Percentiles rank a stretch among this genome's conserved stretches.
Evolutionary conservation across 2,329 filamentous ascomycete species (phyloP).

Genomic region (Aspergillus unguis): DNA sequence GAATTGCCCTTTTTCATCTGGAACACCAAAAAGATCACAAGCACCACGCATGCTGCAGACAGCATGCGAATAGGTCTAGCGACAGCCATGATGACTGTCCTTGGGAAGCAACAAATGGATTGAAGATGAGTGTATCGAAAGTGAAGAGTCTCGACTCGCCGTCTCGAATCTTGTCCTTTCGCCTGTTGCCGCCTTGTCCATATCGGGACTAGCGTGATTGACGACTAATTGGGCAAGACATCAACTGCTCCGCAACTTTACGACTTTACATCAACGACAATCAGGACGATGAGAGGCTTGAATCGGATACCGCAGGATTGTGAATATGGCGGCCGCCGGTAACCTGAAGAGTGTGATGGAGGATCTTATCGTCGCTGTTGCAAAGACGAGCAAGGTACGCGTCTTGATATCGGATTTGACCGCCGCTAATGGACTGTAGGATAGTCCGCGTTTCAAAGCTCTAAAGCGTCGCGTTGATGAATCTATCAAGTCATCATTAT

Average conservation of each 20-base stretch:
- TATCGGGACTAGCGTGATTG: conserved; percentile 25
- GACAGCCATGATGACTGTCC: conserved; percentile 64
- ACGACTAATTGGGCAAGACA: conserved; percentile 11
- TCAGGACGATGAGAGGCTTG: conserved; percentile 1
- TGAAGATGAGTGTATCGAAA: not conserved
- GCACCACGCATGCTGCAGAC: conserved; percentile 64
- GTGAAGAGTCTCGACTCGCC: not conserved
- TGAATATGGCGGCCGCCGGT: conserved; percentile 67
- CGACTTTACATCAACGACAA: not conserved
- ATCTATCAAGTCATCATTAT: conserved; percentile 43
- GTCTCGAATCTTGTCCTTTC: not conserved
- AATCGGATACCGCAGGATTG: not conserved
- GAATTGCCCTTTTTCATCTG: conserved; percentile 60
- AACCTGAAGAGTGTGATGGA: conserved; percentile 63
- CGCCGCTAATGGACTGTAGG: conserved; percentile 23
- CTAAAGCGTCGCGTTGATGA: conserved; percentile 33
- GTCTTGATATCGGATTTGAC: conserved; percentile 2
- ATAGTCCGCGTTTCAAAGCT: conserved; percentile 25
- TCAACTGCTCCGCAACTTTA: conserved; percentile 3
- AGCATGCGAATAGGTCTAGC: conserved; percentile 80
- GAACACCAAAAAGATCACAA: conserved; percentile 77
- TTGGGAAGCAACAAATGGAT: conserved; percentile 14
- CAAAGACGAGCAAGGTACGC: conserved; percentile 51
- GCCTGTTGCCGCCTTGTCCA: conserved; percentile 21
- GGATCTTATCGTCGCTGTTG: conserved; percentile 65